Base-by-base conservation (phyloP, 306 rosid species). In the Trifolium pratense region DNA sequence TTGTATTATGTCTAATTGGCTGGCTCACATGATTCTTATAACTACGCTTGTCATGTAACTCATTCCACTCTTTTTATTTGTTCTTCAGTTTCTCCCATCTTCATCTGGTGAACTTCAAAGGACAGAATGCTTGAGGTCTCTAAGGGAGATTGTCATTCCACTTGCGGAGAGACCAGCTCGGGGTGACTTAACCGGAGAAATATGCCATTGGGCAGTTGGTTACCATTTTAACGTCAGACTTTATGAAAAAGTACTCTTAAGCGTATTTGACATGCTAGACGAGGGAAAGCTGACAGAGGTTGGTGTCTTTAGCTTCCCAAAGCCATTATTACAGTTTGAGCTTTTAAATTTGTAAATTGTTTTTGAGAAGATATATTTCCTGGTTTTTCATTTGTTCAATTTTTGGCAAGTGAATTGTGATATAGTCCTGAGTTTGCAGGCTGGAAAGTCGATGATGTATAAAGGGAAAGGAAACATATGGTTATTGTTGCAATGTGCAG, bases 151-250 rank as follows among this genome's bases (percentile, higher is more conserved):
- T 81, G 87, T 87, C 65, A 78, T 85, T 83, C 91, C 92, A 79
- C 92, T 89, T 58, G 96, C 96, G 9, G 99, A 94, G 87, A 87
- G 99, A 85, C 96, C 99, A 53, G 95, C 97, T 77, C 89, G 99
- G 71, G 99, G 97, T 60, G 99, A 94, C 85, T 86, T 94, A 76
- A 94, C 99, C 23, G 99, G 99, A 66, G 97, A 94, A 91, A 93
- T 94, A 71, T 94, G 99, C 78, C 99, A 94, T 71, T 94, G 99
- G 99, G 90, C 97, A 36, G 99, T 91, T 83, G 99, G 99, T 72
- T 94, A 91, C 87, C 91, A 82, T 82, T 80, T 94, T 12, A 94
- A 89, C 75, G 91, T 94, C 85, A 87, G 89, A 84, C 87, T 94
- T 16, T 94, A 94, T 49, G 99, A 94, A 88, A 94, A 91, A 80